Conservation (phyloP, 164 flowering plant species). For the Stephania japonica region DNA sequence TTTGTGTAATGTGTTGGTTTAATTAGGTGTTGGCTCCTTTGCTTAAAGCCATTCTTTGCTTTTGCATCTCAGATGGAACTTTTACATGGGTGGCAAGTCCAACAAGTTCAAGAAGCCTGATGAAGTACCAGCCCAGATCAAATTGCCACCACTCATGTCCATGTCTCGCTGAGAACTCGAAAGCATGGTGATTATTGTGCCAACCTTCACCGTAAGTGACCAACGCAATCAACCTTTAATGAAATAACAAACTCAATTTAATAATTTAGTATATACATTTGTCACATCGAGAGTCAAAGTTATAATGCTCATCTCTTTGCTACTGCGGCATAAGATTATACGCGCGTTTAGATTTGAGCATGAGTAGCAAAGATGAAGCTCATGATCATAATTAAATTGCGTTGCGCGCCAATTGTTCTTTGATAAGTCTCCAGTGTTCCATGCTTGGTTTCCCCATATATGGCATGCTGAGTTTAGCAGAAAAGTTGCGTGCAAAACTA, state of each 20-base stretch:
- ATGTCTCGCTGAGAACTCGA: slow-evolving; percentile 68
- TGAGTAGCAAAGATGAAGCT: not conserved
- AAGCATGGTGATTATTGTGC: slow-evolving; percentile 92
- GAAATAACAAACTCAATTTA: not conserved
- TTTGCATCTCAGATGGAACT: slow-evolving; percentile 48
- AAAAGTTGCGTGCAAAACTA: slow-evolving; percentile 71
- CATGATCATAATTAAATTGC: not conserved
- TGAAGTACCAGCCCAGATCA: slow-evolving; percentile 67
- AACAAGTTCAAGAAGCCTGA: slow-evolving; percentile 45
- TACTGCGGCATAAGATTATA: too few species aligned
- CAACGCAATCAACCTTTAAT: slow-evolving; percentile 64
- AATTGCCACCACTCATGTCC: slow-evolving; percentile 88
- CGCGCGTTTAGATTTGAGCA: too few species aligned
- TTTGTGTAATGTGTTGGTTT: too few species aligned
- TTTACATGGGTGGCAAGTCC: slow-evolving; percentile 77
- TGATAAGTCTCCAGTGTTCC: slow-evolving; percentile 79
- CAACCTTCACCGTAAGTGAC: slow-evolving; percentile 86
- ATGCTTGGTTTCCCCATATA: slow-evolving; percentile 70
- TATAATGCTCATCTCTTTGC: too few species aligned
- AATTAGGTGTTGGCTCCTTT: too few species aligned
- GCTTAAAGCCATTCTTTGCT: slow-evolving; percentile 14
- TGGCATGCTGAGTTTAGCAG: slow-evolving; percentile 82
- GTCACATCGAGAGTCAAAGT: too few species aligned
- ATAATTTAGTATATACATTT: too few species aligned
- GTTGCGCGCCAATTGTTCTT: slow-evolving; percentile 63